A percentile compares a stretch with the other conserved stretches of the same genome.
phyloP scores from a whole-genome alignment of 2,329 filamentous ascomycete genomes.

The Pezicula neosporulosa region DNA sequence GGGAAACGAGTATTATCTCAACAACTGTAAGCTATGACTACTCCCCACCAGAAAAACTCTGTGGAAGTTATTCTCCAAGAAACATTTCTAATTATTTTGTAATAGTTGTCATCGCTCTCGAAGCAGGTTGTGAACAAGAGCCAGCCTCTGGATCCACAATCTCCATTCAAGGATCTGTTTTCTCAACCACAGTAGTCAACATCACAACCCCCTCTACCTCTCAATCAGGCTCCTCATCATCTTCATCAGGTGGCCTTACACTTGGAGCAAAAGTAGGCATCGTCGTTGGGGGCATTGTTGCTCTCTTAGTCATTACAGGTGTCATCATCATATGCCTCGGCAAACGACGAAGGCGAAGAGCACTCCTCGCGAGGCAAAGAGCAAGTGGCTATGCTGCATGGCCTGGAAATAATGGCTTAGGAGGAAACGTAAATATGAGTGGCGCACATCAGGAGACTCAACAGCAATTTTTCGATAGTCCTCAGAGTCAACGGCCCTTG shows the following conservation, averaged over 20 bases:
- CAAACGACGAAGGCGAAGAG: constrained; percentile 49
- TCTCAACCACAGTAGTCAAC: constrained; percentile 44
- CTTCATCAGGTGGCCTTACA: constrained; percentile 37
- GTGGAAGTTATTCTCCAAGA: constrained; percentile 20
- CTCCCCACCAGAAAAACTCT: neutral
- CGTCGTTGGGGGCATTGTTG: constrained; percentile 45
- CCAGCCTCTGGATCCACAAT: constrained; percentile 44
- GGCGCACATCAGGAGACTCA: constrained; percentile 23
- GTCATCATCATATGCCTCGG: constrained; percentile 55
- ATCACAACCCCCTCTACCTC: constrained; percentile 44
- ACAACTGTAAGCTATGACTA: constrained; percentile 46
- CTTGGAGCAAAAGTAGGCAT: constrained; percentile 57
- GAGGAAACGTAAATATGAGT: constrained; percentile 25
- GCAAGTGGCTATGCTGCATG: constrained; percentile 20
- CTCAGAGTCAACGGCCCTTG: constrained; percentile 47
- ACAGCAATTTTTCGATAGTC: constrained; percentile 38
- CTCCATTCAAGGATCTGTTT: constrained; percentile 47
- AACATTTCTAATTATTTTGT: neutral
- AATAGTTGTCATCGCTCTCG: constrained; percentile 45
- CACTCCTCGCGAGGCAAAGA: constrained; percentile 37
- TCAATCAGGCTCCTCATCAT: constrained; percentile 21
- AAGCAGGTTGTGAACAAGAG: constrained; percentile 53
- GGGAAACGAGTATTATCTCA: constrained; percentile 37
- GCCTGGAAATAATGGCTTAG: constrained; percentile 10
- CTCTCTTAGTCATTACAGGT: constrained; percentile 45